Evolutionary conservation across 1,139 yeast species (phyloP), one percentile per base, ranked within the genome.

Genomic region (Suhomyces panamericanus): DNA sequence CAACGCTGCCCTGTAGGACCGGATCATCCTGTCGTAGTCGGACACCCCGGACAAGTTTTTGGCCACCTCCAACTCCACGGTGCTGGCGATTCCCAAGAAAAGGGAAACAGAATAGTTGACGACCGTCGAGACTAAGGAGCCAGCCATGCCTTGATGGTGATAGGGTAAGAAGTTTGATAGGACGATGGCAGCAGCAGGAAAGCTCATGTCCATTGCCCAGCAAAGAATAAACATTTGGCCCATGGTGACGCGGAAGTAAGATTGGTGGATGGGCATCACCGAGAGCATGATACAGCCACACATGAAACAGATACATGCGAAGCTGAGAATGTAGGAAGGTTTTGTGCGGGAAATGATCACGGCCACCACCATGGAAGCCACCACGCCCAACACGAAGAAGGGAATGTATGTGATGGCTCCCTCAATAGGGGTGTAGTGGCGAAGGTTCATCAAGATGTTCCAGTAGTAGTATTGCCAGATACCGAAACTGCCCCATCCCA

Each of bases 401-500:
- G 81, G 77, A 5, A 70, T 59, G 51, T 77, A 78, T 0, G 78
- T 64, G 16, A 75, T 64, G 2, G 75, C 73, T 1, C 73, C 73
- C 47, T 60, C 55, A 13, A 77, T 59, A 2, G 84, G 71, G 7
- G 73, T 59, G 49, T 75, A 75, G 8, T 67, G 54, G 42, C 81
- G 67, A 29, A 78, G 57, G 48, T 77, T 75, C 31, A 78, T 52
- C 28, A 73, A 55, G 27, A 77, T 67, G 33, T 56, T 60, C 73
- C 73, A 71, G 53, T 69, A 72, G 51, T 70, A 72, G 49, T 64
- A 72, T 48, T 57, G 73, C 78, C 81, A 78, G 8, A 78, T 66
- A 4, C 83, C 83, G 58, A 78, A 80, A 9, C 81, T 75, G 0
- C 81, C 81, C 85, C 85, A 80, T 1, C 84, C 84, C 30, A 78